Evolutionary conservation across 805 yeast genomes (phyloP).

Genomic region (Cyberlindnera mycetangii): DNA sequence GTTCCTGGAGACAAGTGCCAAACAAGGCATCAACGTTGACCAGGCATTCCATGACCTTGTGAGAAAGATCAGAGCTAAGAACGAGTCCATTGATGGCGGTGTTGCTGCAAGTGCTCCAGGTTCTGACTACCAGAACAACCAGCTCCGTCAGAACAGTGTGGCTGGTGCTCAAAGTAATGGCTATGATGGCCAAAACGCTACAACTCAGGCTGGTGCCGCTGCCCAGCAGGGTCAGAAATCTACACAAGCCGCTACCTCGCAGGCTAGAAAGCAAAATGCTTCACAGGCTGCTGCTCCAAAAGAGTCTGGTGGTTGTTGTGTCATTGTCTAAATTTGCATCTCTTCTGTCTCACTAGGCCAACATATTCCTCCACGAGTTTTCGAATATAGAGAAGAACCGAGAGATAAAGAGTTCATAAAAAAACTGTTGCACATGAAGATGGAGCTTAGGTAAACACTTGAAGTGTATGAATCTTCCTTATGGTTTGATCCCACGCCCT

Average conservation of each 20-base stretch:
- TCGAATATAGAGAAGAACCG: background rate
- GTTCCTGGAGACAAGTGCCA: conserved; percentile 91
- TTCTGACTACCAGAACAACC: conserved; percentile 2
- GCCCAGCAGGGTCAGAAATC: conserved; percentile 1
- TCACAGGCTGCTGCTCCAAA: conserved; percentile 10
- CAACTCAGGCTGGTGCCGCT: conserved; percentile 5
- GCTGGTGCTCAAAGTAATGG: conserved; percentile 9
- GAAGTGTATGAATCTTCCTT: background rate
- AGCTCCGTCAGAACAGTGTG: conserved; percentile 9
- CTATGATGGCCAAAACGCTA: background rate
- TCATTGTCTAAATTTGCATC: conserved; percentile 20
- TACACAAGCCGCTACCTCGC: conserved; percentile 5
- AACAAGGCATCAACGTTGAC: conserved; percentile 86
- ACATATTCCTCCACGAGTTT: background rate
- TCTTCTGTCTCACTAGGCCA: background rate
- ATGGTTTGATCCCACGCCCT: background rate
- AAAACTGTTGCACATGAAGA: background rate
- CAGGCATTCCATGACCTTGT: conserved; percentile 74
- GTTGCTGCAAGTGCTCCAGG: conserved; percentile 2
- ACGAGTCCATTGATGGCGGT: conserved; percentile 12
- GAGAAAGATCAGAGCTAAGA: conserved; percentile 43
- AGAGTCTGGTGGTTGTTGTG: conserved; percentile 36
- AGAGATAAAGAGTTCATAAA: background rate
- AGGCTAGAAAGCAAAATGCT: conserved; percentile 13
- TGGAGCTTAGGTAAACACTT: background rate